Evolutionary conservation across 768 basidiomycete species (phyloP).

Genomic region (Fistulinella prunicolor): DNA sequence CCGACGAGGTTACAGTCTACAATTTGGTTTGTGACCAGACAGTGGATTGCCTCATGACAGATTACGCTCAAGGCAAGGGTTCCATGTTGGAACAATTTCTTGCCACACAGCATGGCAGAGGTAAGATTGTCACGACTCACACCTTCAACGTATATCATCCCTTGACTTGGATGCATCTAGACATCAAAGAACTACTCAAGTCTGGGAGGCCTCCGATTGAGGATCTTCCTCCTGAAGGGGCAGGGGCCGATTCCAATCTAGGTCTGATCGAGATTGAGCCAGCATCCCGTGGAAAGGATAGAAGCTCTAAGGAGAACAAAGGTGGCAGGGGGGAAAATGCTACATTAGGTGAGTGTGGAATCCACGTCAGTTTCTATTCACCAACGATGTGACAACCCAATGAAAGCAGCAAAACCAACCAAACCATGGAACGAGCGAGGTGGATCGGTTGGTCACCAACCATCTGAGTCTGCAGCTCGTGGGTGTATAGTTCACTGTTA

Average conservation of each 20-base stretch:
- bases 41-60: constrained; percentile 10
- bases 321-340: too few species aligned
- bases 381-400: too few species aligned
- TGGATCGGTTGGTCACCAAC: too few species aligned
- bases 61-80: constrained; percentile 8
- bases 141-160: not conserved
- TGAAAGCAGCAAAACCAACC: too few species aligned
- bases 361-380: too few species aligned
- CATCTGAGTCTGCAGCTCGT: too few species aligned
- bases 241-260: not conserved
- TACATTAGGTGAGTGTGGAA: not conserved
- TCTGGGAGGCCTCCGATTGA: not conserved
- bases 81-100: constrained; percentile 11
- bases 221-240: not conserved
- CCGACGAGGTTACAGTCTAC: constrained; percentile 6
- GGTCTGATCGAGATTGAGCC: not conserved
- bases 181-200: not conserved
- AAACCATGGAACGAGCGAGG: too few species aligned
- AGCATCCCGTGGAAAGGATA: not conserved
- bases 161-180: not conserved
- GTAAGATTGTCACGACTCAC: not conserved
- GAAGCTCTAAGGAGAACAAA: not conserved
- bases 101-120: not conserved
- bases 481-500: too few species aligned
- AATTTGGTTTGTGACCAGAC: constrained; percentile 9